Percentiles rank a stretch among this genome's conserved stretches.
phyloP scores from a whole-genome alignment of 2,329 filamentous ascomycete genomes.

The Colletotrichum ledebouriae region DNA sequence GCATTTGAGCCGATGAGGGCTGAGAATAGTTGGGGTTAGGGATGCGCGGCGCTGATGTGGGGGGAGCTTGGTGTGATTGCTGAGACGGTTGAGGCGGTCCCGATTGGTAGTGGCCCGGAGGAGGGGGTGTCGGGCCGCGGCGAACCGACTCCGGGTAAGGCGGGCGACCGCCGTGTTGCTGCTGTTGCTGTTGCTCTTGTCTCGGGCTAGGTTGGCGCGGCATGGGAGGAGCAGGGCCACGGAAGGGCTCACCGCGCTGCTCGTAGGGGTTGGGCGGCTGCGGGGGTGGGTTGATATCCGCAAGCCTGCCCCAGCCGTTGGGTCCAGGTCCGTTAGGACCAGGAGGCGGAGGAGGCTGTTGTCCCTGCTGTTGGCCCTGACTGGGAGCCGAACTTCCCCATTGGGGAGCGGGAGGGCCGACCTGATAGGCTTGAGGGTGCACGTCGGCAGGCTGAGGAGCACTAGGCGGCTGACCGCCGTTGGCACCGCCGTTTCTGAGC shows the following conservation, averaged over 20 bases:
- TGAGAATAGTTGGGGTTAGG: conserved; percentile 72
- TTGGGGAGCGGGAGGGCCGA: conserved; percentile 86
- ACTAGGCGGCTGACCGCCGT: conserved; percentile 77
- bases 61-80: conserved; percentile 57
- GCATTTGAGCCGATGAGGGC: conserved; percentile 56
- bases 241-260: conserved; percentile 76
- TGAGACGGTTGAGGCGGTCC: conserved; percentile 65
- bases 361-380: conserved; percentile 54
- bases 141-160: conserved; percentile 53
- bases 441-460: conserved; percentile 96
- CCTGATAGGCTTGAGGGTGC: conserved; percentile 93
- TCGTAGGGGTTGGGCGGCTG: conserved; percentile 88
- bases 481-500: conserved; percentile 83
- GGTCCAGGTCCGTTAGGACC: conserved; percentile 70
- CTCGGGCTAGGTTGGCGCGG: conserved; percentile 82
- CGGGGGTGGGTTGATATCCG: conserved; percentile 82
- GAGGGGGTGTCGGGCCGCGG: conserved; percentile 68
- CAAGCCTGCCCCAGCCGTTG: conserved; percentile 75
- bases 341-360: conserved; percentile 63
- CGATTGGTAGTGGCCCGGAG: conserved; percentile 61
- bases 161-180: conserved; percentile 46
- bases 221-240: conserved; percentile 75
- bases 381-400: conserved; percentile 85
- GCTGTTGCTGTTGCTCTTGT: conserved; percentile 71
- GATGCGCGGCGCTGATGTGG: conserved; percentile 63